Evolutionary conservation across 257 asterid species (phyloP).

Genomic region (Nicotiana attenuata): DNA sequence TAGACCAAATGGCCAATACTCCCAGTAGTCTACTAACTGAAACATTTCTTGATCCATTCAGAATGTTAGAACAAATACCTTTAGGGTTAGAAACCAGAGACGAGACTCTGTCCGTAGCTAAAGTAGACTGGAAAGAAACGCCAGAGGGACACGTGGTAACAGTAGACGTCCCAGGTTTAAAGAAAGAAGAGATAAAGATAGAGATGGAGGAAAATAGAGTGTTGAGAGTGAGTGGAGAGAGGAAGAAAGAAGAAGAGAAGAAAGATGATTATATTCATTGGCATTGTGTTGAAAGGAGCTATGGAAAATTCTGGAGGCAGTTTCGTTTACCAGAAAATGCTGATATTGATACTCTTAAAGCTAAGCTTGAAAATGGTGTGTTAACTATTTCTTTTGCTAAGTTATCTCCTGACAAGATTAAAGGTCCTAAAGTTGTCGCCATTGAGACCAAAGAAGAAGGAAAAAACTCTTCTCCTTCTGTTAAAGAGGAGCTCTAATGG

Average conservation of each 20-base stretch:
- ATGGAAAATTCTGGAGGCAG: constrained; percentile 27
- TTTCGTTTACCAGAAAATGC: constrained; percentile 27
- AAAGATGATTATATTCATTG: constrained; percentile 10
- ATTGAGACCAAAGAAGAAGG: background rate
- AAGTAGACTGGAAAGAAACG: constrained; percentile 31
- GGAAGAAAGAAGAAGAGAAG: constrained; percentile 11
- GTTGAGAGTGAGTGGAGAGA: constrained; percentile 18
- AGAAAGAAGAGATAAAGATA: constrained; percentile 19
- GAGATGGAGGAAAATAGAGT: constrained; percentile 23
- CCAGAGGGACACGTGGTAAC: constrained; percentile 12
- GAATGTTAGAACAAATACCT: constrained; percentile 23
- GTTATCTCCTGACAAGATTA: constrained; percentile 16
- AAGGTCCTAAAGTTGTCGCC: constrained; percentile 16
- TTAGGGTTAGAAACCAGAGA: constrained; percentile 19
- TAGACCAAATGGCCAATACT: background rate
- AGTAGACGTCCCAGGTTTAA: constrained; percentile 24
- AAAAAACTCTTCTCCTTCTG: background rate
- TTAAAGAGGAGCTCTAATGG: constrained; percentile 16
- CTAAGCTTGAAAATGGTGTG: constrained; percentile 26
- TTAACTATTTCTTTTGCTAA: constrained; percentile 19
- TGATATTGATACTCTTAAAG: constrained; percentile 14
- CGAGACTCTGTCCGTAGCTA: background rate
- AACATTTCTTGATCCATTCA: constrained; percentile 20
- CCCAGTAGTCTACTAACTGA: background rate
- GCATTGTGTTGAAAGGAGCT: constrained; percentile 16